A percentile compares a stretch with the other conserved stretches of the same genome.
phyloP scores from a whole-genome alignment of 129 eudicot genomes.

The Helianthus annuus region HanXRQr2.0-SUNRISE NC_035435.2:118274368-118274867 shows the following conservation, averaged over 20 bases:
- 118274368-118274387: background rate
- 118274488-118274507: background rate
- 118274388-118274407: background rate
- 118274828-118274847: background rate
- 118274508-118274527: slow-evolving; percentile 15
- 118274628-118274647: slow-evolving; percentile 1
- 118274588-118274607: slow-evolving; percentile 29
- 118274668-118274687: slow-evolving; percentile 22
- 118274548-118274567: slow-evolving; percentile 7
- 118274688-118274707: slow-evolving; percentile 24
- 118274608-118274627: slow-evolving; percentile 24
- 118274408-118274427: background rate
- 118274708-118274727: slow-evolving; percentile 28
- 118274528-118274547: slow-evolving; percentile 18
- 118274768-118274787: slow-evolving; percentile 3
- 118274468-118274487: background rate
- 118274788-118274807: slow-evolving; percentile 24
- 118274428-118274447: background rate
- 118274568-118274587: slow-evolving; percentile 20
- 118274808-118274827: slow-evolving; percentile 15
- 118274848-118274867: background rate
- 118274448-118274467: background rate
- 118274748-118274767: slow-evolving; percentile 29
- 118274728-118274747: slow-evolving; percentile 18
- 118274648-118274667: slow-evolving; percentile 36